These are phyloP conservation scores for Botryotinia globosa DNA, from an alignment of 2,329 filamentous ascomycete species.

Conservation along the genomic window DNA sequence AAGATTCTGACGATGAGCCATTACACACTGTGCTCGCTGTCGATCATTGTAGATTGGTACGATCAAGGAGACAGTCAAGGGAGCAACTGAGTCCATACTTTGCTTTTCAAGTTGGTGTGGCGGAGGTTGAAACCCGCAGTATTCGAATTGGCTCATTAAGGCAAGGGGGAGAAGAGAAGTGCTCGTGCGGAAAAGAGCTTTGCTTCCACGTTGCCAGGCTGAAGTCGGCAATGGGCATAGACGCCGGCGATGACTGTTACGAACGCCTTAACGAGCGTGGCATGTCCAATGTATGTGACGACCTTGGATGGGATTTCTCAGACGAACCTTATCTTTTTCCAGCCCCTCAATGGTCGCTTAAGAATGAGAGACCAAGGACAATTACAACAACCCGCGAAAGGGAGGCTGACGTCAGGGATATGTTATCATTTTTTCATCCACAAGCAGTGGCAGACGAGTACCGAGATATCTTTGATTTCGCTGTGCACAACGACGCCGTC, in stretches of 20 bases:
- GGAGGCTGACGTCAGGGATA: constrained; percentile 30
- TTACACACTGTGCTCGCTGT: constrained; percentile 34
- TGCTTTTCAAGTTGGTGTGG: constrained; percentile 36
- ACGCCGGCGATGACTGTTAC: constrained; percentile 24
- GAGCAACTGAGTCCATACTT: constrained; percentile 23
- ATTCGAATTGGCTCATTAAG: constrained; percentile 30
- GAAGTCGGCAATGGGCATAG: constrained; percentile 15
- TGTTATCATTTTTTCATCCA: constrained; percentile 34
- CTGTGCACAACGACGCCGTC: constrained; percentile 26
- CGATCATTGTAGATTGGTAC: constrained; percentile 22
- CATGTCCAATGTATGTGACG: constrained; percentile 32
- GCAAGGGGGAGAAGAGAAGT: constrained; percentile 24
- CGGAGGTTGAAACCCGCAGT: constrained; percentile 30
- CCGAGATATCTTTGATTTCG: constrained; percentile 31
- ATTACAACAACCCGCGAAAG: constrained; percentile 21
- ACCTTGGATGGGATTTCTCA: constrained; percentile 33
- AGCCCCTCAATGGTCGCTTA: constrained; percentile 31
- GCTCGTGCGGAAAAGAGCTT: constrained; percentile 26
- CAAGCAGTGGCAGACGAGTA: constrained; percentile 29
- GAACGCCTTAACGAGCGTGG: constrained; percentile 30
- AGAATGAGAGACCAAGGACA: constrained; percentile 24
- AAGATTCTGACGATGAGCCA: constrained; percentile 20
- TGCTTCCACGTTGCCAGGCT: constrained; percentile 29
- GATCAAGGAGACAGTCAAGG: background rate
- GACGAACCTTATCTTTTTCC: constrained; percentile 27